Evolutionary conservation across 2,329 filamentous ascomycete species (phyloP).

Genomic region (Fusarium solani-melongenae): DNA sequence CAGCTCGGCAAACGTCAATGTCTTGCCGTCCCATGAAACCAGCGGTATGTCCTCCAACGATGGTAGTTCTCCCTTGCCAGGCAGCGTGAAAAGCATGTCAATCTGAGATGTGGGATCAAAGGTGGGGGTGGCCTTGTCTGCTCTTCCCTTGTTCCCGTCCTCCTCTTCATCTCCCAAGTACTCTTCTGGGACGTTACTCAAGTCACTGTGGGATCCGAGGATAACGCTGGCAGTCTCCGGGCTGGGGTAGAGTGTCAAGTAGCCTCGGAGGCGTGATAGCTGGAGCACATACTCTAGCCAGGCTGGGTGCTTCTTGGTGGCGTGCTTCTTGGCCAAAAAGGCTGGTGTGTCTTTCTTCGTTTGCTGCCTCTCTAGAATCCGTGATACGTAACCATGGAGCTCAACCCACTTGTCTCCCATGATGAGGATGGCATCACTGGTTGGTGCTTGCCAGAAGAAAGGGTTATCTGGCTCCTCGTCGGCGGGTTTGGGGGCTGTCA

Average conservation of each 20-base stretch:
- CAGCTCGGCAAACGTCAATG: constrained; percentile 53
- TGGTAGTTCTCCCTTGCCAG: constrained; percentile 56
- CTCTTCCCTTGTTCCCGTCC: constrained; percentile 44
- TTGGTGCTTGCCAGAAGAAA: constrained; percentile 88
- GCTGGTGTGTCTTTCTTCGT: constrained; percentile 49
- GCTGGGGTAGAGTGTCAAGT: constrained; percentile 83
- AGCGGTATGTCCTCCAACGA: constrained; percentile 64
- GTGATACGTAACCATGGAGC: constrained; percentile 81
- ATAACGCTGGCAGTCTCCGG: constrained; percentile 64
- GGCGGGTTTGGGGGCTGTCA: constrained; percentile 57
- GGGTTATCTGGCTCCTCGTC: constrained; percentile 53
- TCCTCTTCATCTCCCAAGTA: constrained; percentile 51
- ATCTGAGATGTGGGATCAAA: constrained; percentile 57
- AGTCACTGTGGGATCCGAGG: constrained; percentile 81
- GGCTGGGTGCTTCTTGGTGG: constrained; percentile 76
- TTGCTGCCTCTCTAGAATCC: constrained; percentile 63
- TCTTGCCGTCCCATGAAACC: constrained; percentile 72
- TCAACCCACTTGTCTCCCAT: constrained; percentile 89
- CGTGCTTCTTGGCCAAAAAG: constrained; percentile 63
- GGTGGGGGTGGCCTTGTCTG: constrained; percentile 37
- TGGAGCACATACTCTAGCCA: constrained; percentile 85
- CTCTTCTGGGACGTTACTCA: constrained; percentile 79
- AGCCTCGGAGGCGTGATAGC: constrained; percentile 80
- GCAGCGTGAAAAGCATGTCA: constrained; percentile 61
- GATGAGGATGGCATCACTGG: constrained; percentile 83